Evolutionary conservation across 257 asterid species (phyloP).

Genomic region (Verbena officinalis): DNA sequence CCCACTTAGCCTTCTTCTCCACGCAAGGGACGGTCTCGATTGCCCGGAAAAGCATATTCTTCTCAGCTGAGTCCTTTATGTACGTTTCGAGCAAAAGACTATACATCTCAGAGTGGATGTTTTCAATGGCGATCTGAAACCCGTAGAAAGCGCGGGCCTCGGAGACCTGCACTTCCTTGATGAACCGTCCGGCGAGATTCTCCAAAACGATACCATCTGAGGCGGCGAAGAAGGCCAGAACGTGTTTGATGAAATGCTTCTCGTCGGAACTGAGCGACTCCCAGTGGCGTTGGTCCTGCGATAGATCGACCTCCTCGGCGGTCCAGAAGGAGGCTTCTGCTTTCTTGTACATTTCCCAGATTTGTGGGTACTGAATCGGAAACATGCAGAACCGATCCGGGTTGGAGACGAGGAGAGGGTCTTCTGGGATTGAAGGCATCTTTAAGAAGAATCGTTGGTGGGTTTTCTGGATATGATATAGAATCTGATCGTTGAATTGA

Average conservation of each 20-base stretch:
- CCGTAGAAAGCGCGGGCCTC: constrained; percentile 99
- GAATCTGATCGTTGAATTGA: not conserved
- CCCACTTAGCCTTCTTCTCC: constrained; percentile 86
- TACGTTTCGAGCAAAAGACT: constrained; percentile 77
- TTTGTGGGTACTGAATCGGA: constrained; percentile 88
- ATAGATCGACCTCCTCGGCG: constrained; percentile 90
- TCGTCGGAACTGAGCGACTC: constrained; percentile 63
- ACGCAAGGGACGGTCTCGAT: constrained; percentile 85
- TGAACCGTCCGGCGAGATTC: constrained; percentile 92
- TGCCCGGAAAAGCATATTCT: constrained; percentile 66
- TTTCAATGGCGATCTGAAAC: constrained; percentile 91
- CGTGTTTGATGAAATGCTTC: constrained; percentile 77
- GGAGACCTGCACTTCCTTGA: constrained; percentile 88
- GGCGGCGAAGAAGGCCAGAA: constrained; percentile 94
- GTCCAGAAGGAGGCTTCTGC: constrained; percentile 99
- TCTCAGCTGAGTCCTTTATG: constrained; percentile 75
- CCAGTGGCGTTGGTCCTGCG: constrained; percentile 78
- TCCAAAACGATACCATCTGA: constrained; percentile 95
- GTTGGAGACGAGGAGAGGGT: constrained; percentile 76
- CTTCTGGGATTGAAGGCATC: constrained; percentile 86
- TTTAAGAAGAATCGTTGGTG: not conserved
- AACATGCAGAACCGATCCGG: constrained; percentile 96
- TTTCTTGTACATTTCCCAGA: constrained; percentile 98
- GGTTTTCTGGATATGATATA: constrained; percentile 1
- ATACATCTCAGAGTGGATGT: constrained; percentile 97